Percentiles rank a stretch among this genome's conserved stretches.
phyloP scores from a whole-genome alignment of 331 rosid genomes.

The Malus hybrid region DNA sequence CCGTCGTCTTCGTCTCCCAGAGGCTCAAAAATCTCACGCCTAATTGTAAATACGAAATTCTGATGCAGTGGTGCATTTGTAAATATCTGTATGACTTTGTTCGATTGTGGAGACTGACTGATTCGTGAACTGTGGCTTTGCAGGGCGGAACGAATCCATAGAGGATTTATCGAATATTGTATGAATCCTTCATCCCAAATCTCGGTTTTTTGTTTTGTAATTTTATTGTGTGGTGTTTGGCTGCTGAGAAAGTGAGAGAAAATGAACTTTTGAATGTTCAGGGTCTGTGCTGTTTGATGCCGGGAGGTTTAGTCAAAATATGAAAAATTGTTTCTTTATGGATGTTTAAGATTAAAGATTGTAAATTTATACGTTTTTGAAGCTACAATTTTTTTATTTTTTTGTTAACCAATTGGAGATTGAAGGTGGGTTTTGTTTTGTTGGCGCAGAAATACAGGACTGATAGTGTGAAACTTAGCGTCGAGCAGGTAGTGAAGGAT shows the following conservation, averaged over 20 bases:
- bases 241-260: slow-evolving; percentile 12
- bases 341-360: background rate
- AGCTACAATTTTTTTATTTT: background rate
- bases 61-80: background rate
- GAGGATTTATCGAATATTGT: slow-evolving; percentile 71
- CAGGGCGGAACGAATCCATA: slow-evolving; percentile 62
- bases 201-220: background rate
- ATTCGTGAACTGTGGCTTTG: slow-evolving; percentile 13
- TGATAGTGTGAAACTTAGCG: slow-evolving; percentile 44
- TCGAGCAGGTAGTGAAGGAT: slow-evolving; percentile 56
- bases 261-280: background rate
- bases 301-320: background rate
- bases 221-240: slow-evolving; percentile 3
- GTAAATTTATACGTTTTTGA: background rate
- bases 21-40: slow-evolving; percentile 39
- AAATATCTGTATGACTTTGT: background rate
- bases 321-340: background rate
- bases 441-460: slow-evolving; percentile 64
- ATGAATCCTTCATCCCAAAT: slow-evolving; percentile 38
- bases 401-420: slow-evolving; percentile 10
- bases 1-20: slow-evolving; percentile 56
- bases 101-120: slow-evolving; percentile 6
- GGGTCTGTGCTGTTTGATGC: background rate
- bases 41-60: slow-evolving; percentile 27
- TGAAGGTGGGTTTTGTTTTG: slow-evolving; percentile 22